Evolutionary conservation across 2,329 filamentous ascomycete species (phyloP).

Genomic region (Claviceps sp.): DNA sequence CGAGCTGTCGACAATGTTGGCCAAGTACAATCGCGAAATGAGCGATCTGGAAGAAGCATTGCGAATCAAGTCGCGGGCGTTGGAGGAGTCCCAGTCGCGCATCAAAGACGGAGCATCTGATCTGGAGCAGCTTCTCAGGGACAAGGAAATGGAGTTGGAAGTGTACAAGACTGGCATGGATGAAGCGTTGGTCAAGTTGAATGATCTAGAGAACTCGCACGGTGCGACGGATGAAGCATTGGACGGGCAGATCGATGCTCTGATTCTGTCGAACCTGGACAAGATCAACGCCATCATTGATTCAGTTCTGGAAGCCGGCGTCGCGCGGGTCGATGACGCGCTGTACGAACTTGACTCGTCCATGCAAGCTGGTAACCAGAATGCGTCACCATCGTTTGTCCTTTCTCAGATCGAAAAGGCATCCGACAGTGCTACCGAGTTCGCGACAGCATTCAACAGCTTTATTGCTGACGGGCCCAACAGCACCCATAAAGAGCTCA

Average conservation of each 20-base stretch:
- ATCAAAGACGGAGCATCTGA: slow-evolving; percentile 72
- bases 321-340: slow-evolving; percentile 88
- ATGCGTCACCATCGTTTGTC: slow-evolving; percentile 86
- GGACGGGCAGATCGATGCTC: slow-evolving; percentile 80
- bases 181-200: slow-evolving; percentile 82
- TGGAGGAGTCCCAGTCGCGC: slow-evolving; percentile 72
- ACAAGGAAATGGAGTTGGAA: slow-evolving; percentile 96
- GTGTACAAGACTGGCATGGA: slow-evolving; percentile 98
- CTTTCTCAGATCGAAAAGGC: slow-evolving; percentile 96
- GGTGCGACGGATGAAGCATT: slow-evolving; percentile 66
- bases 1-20: slow-evolving; percentile 84
- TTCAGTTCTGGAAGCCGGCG: slow-evolving; percentile 84
- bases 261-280: slow-evolving; percentile 72
- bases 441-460: slow-evolving; percentile 95
- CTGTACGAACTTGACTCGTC: slow-evolving; percentile 94
- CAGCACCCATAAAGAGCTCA: slow-evolving; percentile 78
- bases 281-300: slow-evolving; percentile 98
- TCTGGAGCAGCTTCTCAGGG: slow-evolving; percentile 69
- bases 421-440: slow-evolving; percentile 86
- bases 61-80: slow-evolving; percentile 69
- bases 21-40: slow-evolving; percentile 96
- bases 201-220: slow-evolving; percentile 67
- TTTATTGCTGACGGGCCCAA: slow-evolving; percentile 95
- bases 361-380: slow-evolving; percentile 98
- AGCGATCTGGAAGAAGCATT: slow-evolving; percentile 90